Evolutionary conservation across 2,329 filamentous ascomycete genomes (phyloP).

Genomic region (Paecilomyces sp.): DNA sequence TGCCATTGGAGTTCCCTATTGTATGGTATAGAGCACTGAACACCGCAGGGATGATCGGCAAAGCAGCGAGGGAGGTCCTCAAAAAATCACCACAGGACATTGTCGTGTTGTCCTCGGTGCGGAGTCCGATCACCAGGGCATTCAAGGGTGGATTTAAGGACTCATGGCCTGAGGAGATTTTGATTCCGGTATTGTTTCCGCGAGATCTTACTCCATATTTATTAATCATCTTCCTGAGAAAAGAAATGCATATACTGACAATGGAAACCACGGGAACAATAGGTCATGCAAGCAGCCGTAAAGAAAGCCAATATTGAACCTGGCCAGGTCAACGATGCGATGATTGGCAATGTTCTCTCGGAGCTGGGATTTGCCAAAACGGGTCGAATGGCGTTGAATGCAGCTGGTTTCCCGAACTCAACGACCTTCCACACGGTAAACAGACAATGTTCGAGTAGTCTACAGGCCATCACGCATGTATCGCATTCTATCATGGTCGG

Average conservation of each 20-base stretch:
- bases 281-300: constrained; percentile 18
- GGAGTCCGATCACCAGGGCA: constrained; percentile 78
- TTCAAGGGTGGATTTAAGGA: constrained; percentile 91
- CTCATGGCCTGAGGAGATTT: constrained; percentile 17
- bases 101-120: constrained; percentile 82
- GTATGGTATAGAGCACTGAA: neutral
- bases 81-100: constrained; percentile 82
- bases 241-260: neutral
- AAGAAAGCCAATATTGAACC: constrained; percentile 52
- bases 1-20: neutral
- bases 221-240: neutral
- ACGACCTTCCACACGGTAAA: constrained; percentile 72
- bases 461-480: constrained; percentile 88
- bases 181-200: constrained; percentile 11
- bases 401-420: constrained; percentile 86
- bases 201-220: no score
- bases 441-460: constrained; percentile 89
- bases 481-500: constrained; percentile 72
- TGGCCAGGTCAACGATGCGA: constrained; percentile 72
- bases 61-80: constrained; percentile 5
- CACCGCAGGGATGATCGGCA: constrained; percentile 4
- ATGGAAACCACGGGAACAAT: neutral
- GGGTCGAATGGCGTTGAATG: constrained; percentile 73
- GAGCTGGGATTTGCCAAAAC: constrained; percentile 78
- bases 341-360: constrained; percentile 66